These are phyloP conservation scores for Ceratobasidium sp. DNA, from an alignment of 1,284 basidiomycete genomes.

Conservation along the genomic window DNA sequence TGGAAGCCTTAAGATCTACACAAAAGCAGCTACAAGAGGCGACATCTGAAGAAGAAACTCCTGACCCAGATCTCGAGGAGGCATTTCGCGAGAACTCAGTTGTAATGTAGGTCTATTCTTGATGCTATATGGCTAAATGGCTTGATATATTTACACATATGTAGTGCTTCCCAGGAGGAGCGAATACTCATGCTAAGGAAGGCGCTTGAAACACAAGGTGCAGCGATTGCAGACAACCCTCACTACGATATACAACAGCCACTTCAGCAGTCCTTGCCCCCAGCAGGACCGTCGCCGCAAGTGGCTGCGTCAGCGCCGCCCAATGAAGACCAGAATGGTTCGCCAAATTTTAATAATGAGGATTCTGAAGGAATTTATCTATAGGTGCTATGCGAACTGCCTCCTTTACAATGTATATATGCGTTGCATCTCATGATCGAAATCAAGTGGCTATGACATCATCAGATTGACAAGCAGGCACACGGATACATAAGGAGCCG, in stretches of 20 bases:
- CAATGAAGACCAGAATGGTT: neutral
- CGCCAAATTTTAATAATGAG: neutral
- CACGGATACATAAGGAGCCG: neutral
- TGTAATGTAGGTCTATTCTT: slow-evolving; percentile 30
- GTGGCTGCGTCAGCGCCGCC: slow-evolving; percentile 18
- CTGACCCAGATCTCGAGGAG: slow-evolving; percentile 29
- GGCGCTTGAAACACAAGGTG: slow-evolving; percentile 38
- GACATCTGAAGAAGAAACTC: slow-evolving; percentile 7
- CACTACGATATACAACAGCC: slow-evolving; percentile 25
- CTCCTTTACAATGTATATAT: neutral
- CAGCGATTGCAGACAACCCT: slow-evolving; percentile 36
- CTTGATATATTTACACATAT: neutral
- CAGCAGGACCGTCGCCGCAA: neutral
- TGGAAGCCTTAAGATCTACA: slow-evolving; percentile 27
- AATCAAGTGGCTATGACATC: slow-evolving; percentile 28
- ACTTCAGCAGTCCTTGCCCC: neutral
- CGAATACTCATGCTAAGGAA: slow-evolving; percentile 38
- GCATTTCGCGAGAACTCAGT: slow-evolving; percentile 37
- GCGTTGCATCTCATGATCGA: slow-evolving; percentile 10
- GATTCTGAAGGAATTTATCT: slow-evolving; percentile 6
- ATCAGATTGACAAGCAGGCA: slow-evolving; percentile 1
- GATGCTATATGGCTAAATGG: neutral
- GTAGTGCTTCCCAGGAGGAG: slow-evolving; percentile 40
- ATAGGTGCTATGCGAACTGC: neutral
- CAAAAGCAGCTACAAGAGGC: slow-evolving; percentile 37